Evolutionary conservation across 257 asterid genomes (phyloP).

Genomic region (Solanum etuberosum): DNA sequence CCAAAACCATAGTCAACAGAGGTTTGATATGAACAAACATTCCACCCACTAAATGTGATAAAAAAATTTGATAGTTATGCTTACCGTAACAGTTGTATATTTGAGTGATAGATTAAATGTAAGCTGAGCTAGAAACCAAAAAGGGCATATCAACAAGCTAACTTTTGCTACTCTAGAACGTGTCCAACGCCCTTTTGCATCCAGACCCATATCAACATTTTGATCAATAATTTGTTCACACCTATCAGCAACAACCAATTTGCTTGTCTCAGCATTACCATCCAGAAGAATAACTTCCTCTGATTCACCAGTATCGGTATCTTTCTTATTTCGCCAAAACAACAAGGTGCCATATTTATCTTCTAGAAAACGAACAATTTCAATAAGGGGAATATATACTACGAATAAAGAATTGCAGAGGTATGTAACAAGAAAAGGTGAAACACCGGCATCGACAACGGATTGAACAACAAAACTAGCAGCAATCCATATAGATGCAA

Average conservation of each 20-base stretch:
- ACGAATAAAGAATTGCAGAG: constrained; percentile 81
- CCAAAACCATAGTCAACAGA: background rate
- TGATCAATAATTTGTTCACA: background rate
- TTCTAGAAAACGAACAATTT: constrained; percentile 58
- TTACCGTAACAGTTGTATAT: constrained; percentile 92
- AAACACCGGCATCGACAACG: constrained; percentile 84
- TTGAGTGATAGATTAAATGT: constrained; percentile 86
- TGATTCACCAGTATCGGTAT: constrained; percentile 16
- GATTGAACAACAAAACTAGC: constrained; percentile 93
- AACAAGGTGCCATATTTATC: constrained; percentile 52
- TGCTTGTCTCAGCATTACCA: constrained; percentile 9
- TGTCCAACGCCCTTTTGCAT: constrained; percentile 88
- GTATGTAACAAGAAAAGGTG: constrained; percentile 86
- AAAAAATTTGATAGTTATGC: background rate
- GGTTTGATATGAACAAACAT: background rate
- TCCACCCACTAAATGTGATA: background rate
- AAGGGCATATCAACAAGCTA: constrained; percentile 78
- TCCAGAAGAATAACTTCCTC: constrained; percentile 65
- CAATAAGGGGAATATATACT: constrained; percentile 74
- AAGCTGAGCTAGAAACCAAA: constrained; percentile 94
- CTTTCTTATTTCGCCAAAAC: constrained; percentile 43
- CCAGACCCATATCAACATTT: constrained; percentile 30
- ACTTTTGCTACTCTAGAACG: constrained; percentile 77
- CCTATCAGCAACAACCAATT: constrained; percentile 1
- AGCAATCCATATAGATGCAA: constrained; percentile 92